These are phyloP conservation scores for Globisporangium spinosum DNA, from an alignment of 352 stramenopile species.

Conservation along the genomic window DNA sequence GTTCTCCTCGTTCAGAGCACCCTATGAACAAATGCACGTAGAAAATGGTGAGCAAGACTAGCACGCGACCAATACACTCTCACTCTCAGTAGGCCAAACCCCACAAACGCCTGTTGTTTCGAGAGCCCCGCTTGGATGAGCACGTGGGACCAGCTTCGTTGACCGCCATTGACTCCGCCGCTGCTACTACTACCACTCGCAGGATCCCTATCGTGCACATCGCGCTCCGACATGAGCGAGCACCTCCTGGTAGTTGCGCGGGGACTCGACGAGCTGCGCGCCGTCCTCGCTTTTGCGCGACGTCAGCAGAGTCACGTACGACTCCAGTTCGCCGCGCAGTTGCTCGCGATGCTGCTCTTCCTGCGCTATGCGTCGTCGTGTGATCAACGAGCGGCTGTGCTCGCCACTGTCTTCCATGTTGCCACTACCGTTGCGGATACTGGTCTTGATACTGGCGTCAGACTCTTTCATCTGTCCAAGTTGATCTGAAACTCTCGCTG, in stretches of 20 bases:
- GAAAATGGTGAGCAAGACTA: background rate
- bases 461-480: background rate
- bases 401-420: constrained; percentile 1
- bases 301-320: constrained; percentile 41
- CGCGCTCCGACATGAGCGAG: constrained; percentile 62
- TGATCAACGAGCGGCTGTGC: constrained; percentile 21
- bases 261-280: constrained; percentile 47
- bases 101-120: constrained; percentile 67
- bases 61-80: background rate
- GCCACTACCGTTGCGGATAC: background rate
- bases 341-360: constrained; percentile 37
- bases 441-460: background rate
- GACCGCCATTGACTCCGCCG: constrained; percentile 6
- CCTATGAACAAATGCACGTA: constrained; percentile 23
- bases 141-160: constrained; percentile 53
- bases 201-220: constrained; percentile 31
- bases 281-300: constrained; percentile 42
- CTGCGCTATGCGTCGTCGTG: constrained; percentile 16
- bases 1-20: constrained; percentile 39
- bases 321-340: constrained; percentile 38
- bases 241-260: constrained; percentile 60
- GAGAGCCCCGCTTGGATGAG: constrained; percentile 58
- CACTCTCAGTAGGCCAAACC: background rate
- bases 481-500: background rate
- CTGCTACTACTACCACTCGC: background rate